Conservation (phyloP, 2,329 filamentous ascomycete species). For the Colletotrichum lupini region DNA sequence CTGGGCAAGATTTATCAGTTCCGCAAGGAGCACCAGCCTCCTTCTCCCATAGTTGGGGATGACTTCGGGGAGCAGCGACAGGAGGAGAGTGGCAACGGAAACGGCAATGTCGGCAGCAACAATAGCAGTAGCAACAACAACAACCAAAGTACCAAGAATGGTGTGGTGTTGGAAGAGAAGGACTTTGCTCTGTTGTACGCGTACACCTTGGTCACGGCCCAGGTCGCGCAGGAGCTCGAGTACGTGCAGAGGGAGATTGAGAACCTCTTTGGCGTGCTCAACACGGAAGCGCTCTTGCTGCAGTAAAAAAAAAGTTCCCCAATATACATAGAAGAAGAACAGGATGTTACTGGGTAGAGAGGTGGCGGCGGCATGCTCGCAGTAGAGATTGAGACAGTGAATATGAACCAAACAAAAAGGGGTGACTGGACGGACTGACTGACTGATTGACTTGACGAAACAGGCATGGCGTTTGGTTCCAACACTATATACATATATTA, state of each 20-base stretch:
- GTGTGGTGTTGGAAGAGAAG: conserved; percentile 68
- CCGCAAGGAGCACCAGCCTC: conserved; percentile 71
- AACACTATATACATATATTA: not conserved
- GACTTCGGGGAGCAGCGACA: conserved; percentile 49
- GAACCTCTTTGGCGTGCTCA: conserved; percentile 70
- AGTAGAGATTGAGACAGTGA: not conserved
- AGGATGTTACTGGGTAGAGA: not conserved
- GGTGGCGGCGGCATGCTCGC: too few relatives aligned
- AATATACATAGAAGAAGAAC: not conserved
- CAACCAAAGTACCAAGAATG: conserved; percentile 40
- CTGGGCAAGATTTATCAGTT: conserved; percentile 91
- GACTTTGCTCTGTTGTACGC: conserved; percentile 95
- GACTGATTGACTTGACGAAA: not conserved
- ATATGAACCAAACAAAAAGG: not conserved
- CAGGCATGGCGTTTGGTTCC: not conserved
- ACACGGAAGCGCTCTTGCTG: conserved; percentile 68
- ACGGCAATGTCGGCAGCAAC: not conserved
- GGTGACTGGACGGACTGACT: not conserved
- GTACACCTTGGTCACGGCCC: conserved; percentile 78
- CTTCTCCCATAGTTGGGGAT: conserved; percentile 48
- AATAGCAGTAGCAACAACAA: conserved; percentile 21
- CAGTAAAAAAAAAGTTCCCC: conserved; percentile 50
- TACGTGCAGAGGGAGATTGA: conserved; percentile 71
- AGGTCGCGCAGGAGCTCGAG: conserved; percentile 73
- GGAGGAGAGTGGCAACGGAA: conserved; percentile 40